phyloP scores from a whole-genome alignment of 352 stramenopile species.

The Globisporangium irregulare region DNA sequence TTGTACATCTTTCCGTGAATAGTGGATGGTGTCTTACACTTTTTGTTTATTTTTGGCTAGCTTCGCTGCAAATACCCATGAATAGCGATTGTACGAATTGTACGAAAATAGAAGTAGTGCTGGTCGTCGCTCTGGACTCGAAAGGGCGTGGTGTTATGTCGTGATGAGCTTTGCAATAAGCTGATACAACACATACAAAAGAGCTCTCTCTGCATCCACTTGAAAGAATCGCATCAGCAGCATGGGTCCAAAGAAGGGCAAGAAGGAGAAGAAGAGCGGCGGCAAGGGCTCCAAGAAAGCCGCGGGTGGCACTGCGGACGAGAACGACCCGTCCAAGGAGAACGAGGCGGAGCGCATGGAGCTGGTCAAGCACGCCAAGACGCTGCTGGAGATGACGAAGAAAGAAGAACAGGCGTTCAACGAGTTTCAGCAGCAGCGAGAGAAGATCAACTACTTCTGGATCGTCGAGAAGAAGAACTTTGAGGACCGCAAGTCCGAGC shows the following conservation, averaged over 20 bases:
- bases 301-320: slow-evolving; percentile 21
- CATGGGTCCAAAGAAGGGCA: slow-evolving; percentile 70
- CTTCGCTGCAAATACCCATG: too few species aligned
- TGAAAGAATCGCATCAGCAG: not conserved
- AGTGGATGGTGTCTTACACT: too few species aligned
- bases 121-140: not conserved
- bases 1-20: too few species aligned
- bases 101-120: too few species aligned
- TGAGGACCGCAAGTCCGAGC: slow-evolving; percentile 89
- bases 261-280: slow-evolving; percentile 64
- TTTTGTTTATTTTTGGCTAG: too few species aligned
- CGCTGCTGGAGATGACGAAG: slow-evolving; percentile 72
- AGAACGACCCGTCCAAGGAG: slow-evolving; percentile 59
- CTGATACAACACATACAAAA: not conserved
- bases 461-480: slow-evolving; percentile 97
- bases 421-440: slow-evolving; percentile 94
- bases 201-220: too few species aligned
- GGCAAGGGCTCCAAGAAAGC: slow-evolving; percentile 45
- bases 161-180: not conserved
- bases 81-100: too few species aligned
- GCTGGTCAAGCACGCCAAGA: slow-evolving; percentile 75
- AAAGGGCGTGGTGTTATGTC: not conserved
- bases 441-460: slow-evolving; percentile 98
- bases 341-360: slow-evolving; percentile 67
- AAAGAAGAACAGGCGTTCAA: slow-evolving; percentile 93